Conservation (phyloP, 495 filamentous ascomycete species). For the Lineolata rhizophorae region DNA sequence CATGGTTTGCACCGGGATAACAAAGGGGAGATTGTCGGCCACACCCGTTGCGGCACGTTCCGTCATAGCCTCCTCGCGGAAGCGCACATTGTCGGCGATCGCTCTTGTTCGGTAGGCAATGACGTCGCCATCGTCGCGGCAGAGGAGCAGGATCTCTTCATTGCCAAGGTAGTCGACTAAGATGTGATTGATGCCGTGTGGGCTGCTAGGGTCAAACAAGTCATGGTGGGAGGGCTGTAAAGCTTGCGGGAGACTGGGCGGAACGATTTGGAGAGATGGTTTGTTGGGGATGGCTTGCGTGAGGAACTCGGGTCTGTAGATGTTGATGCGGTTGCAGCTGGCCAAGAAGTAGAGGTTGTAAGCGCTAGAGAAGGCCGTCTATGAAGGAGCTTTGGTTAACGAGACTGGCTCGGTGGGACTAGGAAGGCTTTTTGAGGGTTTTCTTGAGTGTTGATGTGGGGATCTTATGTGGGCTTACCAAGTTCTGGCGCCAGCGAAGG, state of each 20-base stretch:
- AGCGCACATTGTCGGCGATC: constrained; percentile 25
- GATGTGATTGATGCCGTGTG: constrained; percentile 61
- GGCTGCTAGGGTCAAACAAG: constrained; percentile 29
- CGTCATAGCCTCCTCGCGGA: constrained; percentile 8
- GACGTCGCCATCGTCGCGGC: constrained; percentile 78
- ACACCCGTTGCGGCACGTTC: constrained; percentile 2
- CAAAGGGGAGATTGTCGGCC: neutral
- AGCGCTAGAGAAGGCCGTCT: constrained; percentile 12
- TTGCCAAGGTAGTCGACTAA: constrained; percentile 58
- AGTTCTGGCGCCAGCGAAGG: too few species aligned
- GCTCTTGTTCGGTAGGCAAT: constrained; percentile 50
- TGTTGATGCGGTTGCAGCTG: constrained; percentile 44
- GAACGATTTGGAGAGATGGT: constrained; percentile 48
- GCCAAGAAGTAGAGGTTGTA: constrained; percentile 60
- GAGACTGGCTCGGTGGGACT: too few species aligned
- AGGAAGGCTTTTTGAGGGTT: too few species aligned
- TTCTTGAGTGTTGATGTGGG: too few species aligned
- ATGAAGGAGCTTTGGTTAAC: too few species aligned
- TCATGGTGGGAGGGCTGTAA: constrained; percentile 26
- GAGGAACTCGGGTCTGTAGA: constrained; percentile 49
- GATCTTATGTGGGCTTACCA: too few species aligned
- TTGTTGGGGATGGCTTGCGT: constrained; percentile 35
- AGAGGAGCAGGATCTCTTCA: constrained; percentile 56
- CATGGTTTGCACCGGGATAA: constrained; percentile 30
- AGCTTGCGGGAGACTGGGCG: constrained; percentile 31